These are phyloP conservation scores for Coniophora puteana DNA, from an alignment of 1,284 basidiomycete species.

Conservation along the genomic window DNA sequence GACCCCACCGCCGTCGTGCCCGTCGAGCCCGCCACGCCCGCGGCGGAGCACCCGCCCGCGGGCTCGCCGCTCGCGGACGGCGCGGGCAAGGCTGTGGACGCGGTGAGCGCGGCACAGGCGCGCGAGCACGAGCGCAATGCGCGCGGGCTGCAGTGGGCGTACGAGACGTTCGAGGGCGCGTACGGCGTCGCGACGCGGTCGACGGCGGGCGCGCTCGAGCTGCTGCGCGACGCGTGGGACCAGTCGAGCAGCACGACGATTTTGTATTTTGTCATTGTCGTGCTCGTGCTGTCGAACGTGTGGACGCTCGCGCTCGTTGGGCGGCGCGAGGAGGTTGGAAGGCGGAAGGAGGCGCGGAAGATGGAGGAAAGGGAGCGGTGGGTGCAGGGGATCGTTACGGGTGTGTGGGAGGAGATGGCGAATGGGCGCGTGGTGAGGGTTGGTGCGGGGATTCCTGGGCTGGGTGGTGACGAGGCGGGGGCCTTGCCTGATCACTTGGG, in stretches of 20 bases:
- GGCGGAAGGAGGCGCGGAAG: constrained; percentile 51
- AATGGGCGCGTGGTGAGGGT: constrained; percentile 25
- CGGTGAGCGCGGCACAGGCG: constrained; percentile 35
- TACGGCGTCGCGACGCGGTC: constrained; percentile 66
- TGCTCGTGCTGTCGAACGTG: constrained; percentile 73
- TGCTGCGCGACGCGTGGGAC: constrained; percentile 73
- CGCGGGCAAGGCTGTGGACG: constrained; percentile 12
- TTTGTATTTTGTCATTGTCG: constrained; percentile 66
- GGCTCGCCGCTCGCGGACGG: constrained; percentile 8
- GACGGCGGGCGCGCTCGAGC: constrained; percentile 65
- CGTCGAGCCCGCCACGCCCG: constrained; percentile 22
- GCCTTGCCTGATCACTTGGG: no score
- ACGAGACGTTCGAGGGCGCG: constrained; percentile 78
- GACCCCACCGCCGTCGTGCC: constrained; percentile 48
- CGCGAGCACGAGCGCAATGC: constrained; percentile 65
- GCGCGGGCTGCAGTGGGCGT: constrained; percentile 79
- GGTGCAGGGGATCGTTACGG: constrained; percentile 66
- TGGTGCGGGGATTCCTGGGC: constrained; percentile 7
- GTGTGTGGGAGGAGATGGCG: constrained; percentile 68
- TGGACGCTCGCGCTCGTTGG: constrained; percentile 66
- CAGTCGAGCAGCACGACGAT: constrained; percentile 66
- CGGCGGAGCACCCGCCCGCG: constrained; percentile 12
- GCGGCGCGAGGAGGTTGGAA: constrained; percentile 47
- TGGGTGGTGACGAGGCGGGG: no score
- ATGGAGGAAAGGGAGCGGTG: constrained; percentile 68